Evolutionary conservation across 2,329 filamentous ascomycete species (phyloP).

Genomic region (Apiospora arundinis): DNA sequence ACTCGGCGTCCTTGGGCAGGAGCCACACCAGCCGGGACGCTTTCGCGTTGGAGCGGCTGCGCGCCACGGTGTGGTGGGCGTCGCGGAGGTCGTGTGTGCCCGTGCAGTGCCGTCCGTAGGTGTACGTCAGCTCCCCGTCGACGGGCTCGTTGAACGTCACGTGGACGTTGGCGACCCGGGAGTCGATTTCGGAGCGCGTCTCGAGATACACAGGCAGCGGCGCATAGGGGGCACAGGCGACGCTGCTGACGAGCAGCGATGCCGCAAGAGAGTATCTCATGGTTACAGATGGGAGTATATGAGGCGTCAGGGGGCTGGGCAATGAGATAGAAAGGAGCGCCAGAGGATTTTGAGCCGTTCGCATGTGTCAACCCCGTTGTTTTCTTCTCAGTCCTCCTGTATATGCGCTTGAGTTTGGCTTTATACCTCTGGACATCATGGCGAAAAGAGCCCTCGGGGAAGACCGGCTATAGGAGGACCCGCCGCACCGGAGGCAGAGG

Average conservation of each 20-base stretch:
- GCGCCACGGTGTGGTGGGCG: slow-evolving; percentile 37
- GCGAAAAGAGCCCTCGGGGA: neutral
- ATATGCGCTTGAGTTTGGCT: neutral
- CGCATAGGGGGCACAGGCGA: slow-evolving; percentile 19
- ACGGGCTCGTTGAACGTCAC: slow-evolving; percentile 33
- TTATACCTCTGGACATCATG: neutral
- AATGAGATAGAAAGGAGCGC: neutral
- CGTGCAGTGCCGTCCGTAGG: slow-evolving; percentile 40
- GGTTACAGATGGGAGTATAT: neutral
- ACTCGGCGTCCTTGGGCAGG: slow-evolving; percentile 37
- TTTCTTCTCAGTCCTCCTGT: neutral
- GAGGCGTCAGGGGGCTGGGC: neutral
- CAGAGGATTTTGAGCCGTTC: neutral
- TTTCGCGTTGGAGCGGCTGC: slow-evolving; percentile 26
- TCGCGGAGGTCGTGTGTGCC: slow-evolving; percentile 27
- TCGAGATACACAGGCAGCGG: slow-evolving; percentile 42
- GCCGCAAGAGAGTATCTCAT: slow-evolving; percentile 22
- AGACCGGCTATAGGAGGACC: neutral
- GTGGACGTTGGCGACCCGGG: slow-evolving; percentile 44
- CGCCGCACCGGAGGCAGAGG: neutral
- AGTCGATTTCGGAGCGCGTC: slow-evolving; percentile 42
- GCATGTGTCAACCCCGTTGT: neutral
- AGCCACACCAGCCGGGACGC: slow-evolving; percentile 43
- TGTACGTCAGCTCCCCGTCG: slow-evolving; percentile 39
- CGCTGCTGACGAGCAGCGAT: slow-evolving; percentile 23